Conservation (phyloP, 768 basidiomycete species). For the Psilocybe cubensis region DNA sequence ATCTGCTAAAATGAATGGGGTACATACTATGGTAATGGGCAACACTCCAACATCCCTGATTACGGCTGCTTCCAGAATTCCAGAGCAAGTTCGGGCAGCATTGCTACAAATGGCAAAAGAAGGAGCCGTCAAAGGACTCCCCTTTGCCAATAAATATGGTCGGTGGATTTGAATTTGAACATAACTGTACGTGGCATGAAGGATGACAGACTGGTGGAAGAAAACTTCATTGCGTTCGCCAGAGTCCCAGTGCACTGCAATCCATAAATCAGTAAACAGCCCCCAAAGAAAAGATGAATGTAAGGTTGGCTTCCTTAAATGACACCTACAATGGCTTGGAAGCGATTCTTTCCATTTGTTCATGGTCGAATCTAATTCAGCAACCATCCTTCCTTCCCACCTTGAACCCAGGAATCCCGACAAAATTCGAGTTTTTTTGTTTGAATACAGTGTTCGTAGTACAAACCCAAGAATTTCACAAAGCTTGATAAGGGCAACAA, state of each 20-base stretch:
- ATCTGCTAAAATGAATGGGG: no score
- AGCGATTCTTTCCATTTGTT: conserved; percentile 63
- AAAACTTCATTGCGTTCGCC: conserved; percentile 29
- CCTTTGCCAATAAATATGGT: conserved; percentile 61
- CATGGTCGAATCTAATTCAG: conserved; percentile 64
- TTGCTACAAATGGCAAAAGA: conserved; percentile 71
- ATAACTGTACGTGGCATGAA: conserved; percentile 48
- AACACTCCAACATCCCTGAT: conserved; percentile 31
- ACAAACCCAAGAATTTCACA: conserved; percentile 63
- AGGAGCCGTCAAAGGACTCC: conserved; percentile 45
- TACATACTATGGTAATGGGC: conserved; percentile 34
- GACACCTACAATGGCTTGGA: conserved; percentile 46
- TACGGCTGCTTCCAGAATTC: conserved; percentile 61
- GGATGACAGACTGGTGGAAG: conserved; percentile 55
- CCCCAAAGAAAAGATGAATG: background rate
- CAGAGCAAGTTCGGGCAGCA: conserved; percentile 72
- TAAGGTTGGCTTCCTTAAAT: no score
- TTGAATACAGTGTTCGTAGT: conserved; percentile 57
- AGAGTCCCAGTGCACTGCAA: conserved; percentile 21
- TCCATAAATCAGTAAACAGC: background rate
- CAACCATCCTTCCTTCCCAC: conserved; percentile 58
- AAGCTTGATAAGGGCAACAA: conserved; percentile 56
- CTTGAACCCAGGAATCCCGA: conserved; percentile 49
- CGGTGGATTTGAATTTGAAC: conserved; percentile 70
- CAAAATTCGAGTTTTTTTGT: conserved; percentile 40